Evolutionary conservation across 495 filamentous ascomycete species (phyloP).

Genomic region (Aspergillus mulundensis): DNA sequence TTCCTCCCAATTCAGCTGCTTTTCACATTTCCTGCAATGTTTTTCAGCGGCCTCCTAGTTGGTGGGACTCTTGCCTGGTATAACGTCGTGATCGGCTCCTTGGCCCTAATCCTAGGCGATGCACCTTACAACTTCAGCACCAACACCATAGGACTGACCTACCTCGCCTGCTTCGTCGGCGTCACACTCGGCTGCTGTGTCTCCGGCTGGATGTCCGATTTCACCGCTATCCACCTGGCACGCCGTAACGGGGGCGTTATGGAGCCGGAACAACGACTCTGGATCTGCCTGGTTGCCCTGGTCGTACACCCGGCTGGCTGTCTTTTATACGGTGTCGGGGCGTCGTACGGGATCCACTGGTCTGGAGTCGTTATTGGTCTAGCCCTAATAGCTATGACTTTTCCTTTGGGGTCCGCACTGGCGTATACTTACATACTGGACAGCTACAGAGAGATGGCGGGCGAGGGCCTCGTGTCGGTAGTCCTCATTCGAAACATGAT

Average conservation of each 20-base stretch:
- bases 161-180: not conserved
- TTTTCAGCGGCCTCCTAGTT: constrained; percentile 4
- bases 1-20: not conserved
- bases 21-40: not conserved
- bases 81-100: not conserved
- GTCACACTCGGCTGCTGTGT: not conserved
- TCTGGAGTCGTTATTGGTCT: constrained; percentile 20
- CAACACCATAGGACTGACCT: not conserved
- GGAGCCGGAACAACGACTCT: not conserved
- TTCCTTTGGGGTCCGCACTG: constrained; percentile 15
- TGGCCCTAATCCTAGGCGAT: not conserved
- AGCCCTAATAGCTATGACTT: constrained; percentile 13
- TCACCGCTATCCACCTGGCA: not conserved
- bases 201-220: not conserved
- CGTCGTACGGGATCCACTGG: constrained; percentile 20
- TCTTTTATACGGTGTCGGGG: not conserved
- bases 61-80: constrained; percentile 4
- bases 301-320: not conserved
- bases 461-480: constrained; percentile 52
- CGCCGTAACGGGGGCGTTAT: not conserved
- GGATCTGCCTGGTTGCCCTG: not conserved
- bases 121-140: constrained; percentile 9
- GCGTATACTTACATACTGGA: constrained; percentile 25
- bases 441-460: constrained; percentile 39
- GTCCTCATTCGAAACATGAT: constrained; percentile 57